Evolutionary conservation across 2,329 filamentous ascomycete genomes (phyloP), one percentile per base, ranked within the genome.

Genomic region (Epichloe brachyelytri): DNA sequence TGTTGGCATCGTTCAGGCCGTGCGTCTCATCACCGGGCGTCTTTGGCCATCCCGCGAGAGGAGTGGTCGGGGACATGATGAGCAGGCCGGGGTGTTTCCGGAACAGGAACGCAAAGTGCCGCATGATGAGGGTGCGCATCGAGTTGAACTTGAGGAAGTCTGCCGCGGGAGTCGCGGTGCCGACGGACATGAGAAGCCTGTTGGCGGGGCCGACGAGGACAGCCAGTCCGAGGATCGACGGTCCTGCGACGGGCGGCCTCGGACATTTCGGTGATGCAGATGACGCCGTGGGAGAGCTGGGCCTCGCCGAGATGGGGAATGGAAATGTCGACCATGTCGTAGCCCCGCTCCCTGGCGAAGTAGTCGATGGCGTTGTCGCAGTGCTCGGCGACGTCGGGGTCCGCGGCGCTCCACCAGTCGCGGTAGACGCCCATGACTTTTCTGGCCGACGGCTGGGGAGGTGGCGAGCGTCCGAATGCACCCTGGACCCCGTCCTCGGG

Each of bases 31-130:
- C 82, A 8, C 71, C 74, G 1, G 73, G 66, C 11, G 64, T 54
- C 22, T 83, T 80, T 41, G 78, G 78, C 85, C 86, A 94, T 11
- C 89, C 89, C 0, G 80, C 74, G 53, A 85, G 77, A 0, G 89
- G 86, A 3, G 80, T 79, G 1, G 88, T 89, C 0, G 90, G 90
- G 2, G 85, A 85, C 41, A 94, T 70, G 53, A 96, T 80, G 36
- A 95, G 69, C 53, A 96, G 69, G 22, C 85, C 86, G 0, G 88
- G 86, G 60, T 94, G 68, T 51, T 75, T 68, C 57, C 78, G 69
- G 69, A 82, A 95, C 1, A 94, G 70, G 58, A 76, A 73, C 0
- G 86, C 79, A 11, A 94, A 72, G 66, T 94, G 88, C 37, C 78
- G 74, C 88, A 94, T 95, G 50, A 91, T 70, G 37, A 91, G 68